A percentile compares a stretch with the other conserved stretches of the same genome.
Conservation (phyloP, 2,329 filamentous ascomycete genomes). For the Blumeriella jaapii region DNA sequence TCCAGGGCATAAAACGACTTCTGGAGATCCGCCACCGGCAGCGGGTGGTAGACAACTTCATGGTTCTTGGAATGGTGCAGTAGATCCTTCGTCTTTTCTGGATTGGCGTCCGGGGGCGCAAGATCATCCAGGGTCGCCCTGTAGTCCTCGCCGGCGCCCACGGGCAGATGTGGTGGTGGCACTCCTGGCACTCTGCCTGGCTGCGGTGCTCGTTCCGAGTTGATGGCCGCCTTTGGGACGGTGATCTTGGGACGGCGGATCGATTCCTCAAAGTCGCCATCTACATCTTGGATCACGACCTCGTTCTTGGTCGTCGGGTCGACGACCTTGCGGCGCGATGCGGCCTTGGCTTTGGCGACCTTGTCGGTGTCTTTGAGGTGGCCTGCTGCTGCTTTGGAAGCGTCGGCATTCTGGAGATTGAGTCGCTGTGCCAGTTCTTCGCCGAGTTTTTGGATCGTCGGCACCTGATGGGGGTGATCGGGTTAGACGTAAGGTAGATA, state of each 20-base stretch:
- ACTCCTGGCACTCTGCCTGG: slow-evolving; percentile 4
- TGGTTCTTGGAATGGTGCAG: slow-evolving; percentile 15
- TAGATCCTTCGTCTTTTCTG: slow-evolving; percentile 13
- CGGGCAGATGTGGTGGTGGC: slow-evolving; percentile 6
- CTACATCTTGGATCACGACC: slow-evolving; percentile 16
- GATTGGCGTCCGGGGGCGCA: slow-evolving; percentile 16
- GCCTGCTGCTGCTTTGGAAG: slow-evolving; percentile 15
- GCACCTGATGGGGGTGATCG: slow-evolving; percentile 7
- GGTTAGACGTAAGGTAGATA: neutral
- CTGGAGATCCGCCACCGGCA: slow-evolving; percentile 15
- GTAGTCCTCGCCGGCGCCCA: slow-evolving; percentile 11
- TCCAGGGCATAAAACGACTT: slow-evolving; percentile 13
- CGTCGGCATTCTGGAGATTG: slow-evolving; percentile 14
- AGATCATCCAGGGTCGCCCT: slow-evolving; percentile 12
- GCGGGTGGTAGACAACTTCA: slow-evolving; percentile 15
- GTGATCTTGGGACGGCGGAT: slow-evolving; percentile 14
- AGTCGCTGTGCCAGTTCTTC: slow-evolving; percentile 15
- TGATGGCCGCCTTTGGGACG: slow-evolving; percentile 10
- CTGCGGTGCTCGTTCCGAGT: slow-evolving; percentile 6
- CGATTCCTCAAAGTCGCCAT: slow-evolving; percentile 15
- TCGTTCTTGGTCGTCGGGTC: slow-evolving; percentile 17
- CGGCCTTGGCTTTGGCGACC: slow-evolving; percentile 13
- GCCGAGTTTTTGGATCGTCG: slow-evolving; percentile 16
- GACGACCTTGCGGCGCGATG: slow-evolving; percentile 13
- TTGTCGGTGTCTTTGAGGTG: slow-evolving; percentile 15